A percentile compares a stretch with the other conserved stretches of the same genome.
phyloP scores from a whole-genome alignment of 345 rosid genomes.

The Leavenworthia alabamica region DNA sequence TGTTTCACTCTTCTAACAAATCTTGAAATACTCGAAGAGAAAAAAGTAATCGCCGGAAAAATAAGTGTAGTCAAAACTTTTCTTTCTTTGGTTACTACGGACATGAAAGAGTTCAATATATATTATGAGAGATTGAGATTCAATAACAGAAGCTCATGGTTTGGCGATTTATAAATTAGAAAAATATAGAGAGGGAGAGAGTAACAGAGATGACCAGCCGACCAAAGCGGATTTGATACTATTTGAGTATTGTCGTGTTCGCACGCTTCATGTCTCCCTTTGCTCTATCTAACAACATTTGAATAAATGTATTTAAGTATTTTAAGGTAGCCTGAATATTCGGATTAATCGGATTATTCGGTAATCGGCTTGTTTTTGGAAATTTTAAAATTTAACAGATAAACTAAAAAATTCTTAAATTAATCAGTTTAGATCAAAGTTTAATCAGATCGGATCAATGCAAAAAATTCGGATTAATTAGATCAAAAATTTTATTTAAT shows the following conservation, averaged over 20 bases:
- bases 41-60: neutral
- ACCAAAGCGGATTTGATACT: constrained; percentile 29
- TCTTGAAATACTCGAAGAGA: neutral
- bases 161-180: constrained; percentile 13
- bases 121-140: constrained; percentile 17
- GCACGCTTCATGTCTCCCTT: constrained; percentile 36
- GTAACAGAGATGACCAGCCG: constrained; percentile 28
- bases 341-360: too few species aligned
- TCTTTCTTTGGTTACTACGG: constrained; percentile 8
- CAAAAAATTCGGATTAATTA: too few species aligned
- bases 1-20: constrained; percentile 1
- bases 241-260: constrained; percentile 36
- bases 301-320: neutral
- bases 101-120: constrained; percentile 4
- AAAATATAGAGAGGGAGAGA: neutral
- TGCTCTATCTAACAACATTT: constrained; percentile 1
- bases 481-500: too few species aligned
- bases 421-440: too few species aligned
- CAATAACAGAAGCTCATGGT: constrained; percentile 15
- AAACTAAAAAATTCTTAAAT: too few species aligned
- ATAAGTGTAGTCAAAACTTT: neutral
- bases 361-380: too few species aligned
- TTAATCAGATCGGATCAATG: too few species aligned
- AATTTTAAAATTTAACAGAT: too few species aligned
- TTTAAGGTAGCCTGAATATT: too few species aligned